Conservation (phyloP, 1,284 basidiomycete species). For the Pholiota adiposa region DNA sequence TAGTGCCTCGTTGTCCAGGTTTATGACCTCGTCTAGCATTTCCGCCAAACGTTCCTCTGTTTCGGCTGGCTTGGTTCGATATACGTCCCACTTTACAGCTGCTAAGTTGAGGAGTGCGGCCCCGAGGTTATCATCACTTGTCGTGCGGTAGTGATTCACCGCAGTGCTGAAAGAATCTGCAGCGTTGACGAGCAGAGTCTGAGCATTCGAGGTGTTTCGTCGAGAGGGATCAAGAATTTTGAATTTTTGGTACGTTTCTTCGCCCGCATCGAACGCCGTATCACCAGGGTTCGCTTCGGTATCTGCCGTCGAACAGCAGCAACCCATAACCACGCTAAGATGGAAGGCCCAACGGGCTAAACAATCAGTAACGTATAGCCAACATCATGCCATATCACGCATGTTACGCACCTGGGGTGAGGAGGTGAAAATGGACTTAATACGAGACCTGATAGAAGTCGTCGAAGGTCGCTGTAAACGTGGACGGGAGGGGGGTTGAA, state of each 20-base stretch:
- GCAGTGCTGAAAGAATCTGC: not conserved
- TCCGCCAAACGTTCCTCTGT: not conserved
- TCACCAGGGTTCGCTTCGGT: not conserved
- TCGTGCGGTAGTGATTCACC: not conserved
- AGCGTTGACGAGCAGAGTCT: not conserved
- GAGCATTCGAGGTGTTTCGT: not conserved
- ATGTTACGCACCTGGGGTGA: no score
- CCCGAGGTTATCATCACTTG: not conserved
- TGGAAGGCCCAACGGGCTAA: no score
- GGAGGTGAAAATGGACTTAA: no score
- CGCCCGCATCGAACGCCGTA: not conserved
- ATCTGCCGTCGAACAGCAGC: no score
- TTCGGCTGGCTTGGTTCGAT: not conserved
- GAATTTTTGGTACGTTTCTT: not conserved
- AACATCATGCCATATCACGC: no score
- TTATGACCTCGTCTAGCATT: constrained; percentile 9
- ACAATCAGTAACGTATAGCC: no score
- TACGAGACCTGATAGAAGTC: no score
- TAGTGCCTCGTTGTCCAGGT: constrained; percentile 5
- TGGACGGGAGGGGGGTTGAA: no score
- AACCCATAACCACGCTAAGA: no score
- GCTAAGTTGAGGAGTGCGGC: not conserved
- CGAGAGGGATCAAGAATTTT: not conserved
- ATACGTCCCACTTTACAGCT: not conserved
- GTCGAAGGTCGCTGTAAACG: no score